Evolutionary conservation across 2,329 filamentous ascomycete genomes (phyloP), one percentile per base, ranked within the genome.

Genomic region (Calonectria pteridis): DNA sequence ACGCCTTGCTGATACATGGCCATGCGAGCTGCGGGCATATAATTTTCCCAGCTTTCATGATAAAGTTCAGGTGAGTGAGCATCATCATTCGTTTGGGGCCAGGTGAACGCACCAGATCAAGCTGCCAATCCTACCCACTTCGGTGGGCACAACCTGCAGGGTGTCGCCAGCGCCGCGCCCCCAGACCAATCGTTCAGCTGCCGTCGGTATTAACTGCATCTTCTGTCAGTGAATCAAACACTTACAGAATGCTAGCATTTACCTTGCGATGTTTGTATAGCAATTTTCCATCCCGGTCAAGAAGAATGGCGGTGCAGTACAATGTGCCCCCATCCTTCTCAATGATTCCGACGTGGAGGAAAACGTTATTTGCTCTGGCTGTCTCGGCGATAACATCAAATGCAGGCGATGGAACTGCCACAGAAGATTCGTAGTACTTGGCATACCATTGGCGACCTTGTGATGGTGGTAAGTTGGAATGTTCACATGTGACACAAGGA

Each of bases 1-100:
- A 64, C 20, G 26, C 59, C 59, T 46, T 64, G 37, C 26, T 64
- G 59, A 33, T 64, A 64, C 59, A 64, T 14, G 40, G 59, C 59
- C 59, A 64, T 49, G 13, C 59, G 59, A 10, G 59, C 59, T 4
- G 59, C 59, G 4, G 59, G 59, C 59, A 64, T 64, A 23, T 64
- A 64, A 33, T 64, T 64, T 20, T 64, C 59, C 59, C 59, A 64
- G 40, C 59, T 64, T 2, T 46, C 7, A 29, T 20, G 28, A 16
- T n/a, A 20, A 31, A 7, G 10, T n/a, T 13, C 6, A 7, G 13
- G 18, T 46, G 16, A 62, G 33, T 10, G 14, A 11, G 16, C 7
- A 29, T 28, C 13, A 9, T 18, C 3, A 26, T 33, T 10, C 1
- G 16, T 37, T 14, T 26, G 14, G 7, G 11, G 4, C 26, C 3